Evolutionary conservation across 495 filamentous ascomycete species (phyloP), one percentile per base, ranked within the genome.

Genomic region (Cetradonia linearis): DNA sequence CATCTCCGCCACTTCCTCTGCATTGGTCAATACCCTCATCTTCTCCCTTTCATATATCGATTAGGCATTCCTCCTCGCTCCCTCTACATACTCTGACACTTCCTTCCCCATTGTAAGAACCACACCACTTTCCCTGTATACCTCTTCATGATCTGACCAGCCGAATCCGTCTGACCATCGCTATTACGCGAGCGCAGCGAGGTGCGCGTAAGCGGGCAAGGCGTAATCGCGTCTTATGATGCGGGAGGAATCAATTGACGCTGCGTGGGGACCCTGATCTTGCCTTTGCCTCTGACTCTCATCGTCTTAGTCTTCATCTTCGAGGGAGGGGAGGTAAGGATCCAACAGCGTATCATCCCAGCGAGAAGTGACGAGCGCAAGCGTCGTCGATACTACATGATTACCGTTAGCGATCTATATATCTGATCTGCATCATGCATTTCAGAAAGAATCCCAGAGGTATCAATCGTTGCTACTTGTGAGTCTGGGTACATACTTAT

Each of bases 161-260:
- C 16, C 31, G 25, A 56, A 37, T 0, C 56, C 55, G 0, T 18
- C 27, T 18, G 89, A 81, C 92, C 92, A 97, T 67, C 76, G 73
- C 23, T 71, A 66, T 55, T 87, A 86, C 5, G 89, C 91, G 8
- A 77, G 70, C 1, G 79, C 73, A 7, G 82, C 87, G 49, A 96
- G 83, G 10, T 73, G 70, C 13, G 86, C 77, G 70, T 96, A 95
- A 2, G 78, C 80, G 3, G 80, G 72, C 68, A 88, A 79, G 3
- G 83, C 78, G 69, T 96, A 96, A 74, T 96, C 91, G 40, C 89
- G 75, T 30, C 91, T 80, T 60, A 96, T 78, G 66, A 91, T 88
- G 55, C 87, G 84, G 23, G 86, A 88, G 44, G 77, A 80, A 74
- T 92, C 89, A 65, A 88, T 80, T 55, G 83, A 87, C 31, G 86